Base-by-base conservation (phyloP, 2,329 filamentous ascomycete species). In the Clonostachys rosea region DNA sequence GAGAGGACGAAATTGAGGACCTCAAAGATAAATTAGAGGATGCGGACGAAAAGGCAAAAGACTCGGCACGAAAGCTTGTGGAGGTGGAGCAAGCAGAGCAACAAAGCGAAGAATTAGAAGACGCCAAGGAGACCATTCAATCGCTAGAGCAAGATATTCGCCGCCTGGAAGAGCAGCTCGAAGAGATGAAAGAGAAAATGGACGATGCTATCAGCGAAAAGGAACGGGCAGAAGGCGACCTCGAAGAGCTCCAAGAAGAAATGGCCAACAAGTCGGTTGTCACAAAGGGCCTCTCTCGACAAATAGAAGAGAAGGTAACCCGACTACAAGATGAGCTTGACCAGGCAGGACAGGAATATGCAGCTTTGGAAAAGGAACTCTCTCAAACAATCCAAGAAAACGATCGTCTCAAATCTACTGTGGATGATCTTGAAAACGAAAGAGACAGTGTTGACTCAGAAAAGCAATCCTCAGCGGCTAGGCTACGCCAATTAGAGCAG, bases 241-340 rank as follows among this genome's bases (percentile, higher is more conserved):
- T 86, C 14, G 75, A 83, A 55, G 81, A 86, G 57, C 72, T 91
- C 20, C 86, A 88, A 51, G 85, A 89, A 46, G 87, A 91, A 56
- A 81, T 91, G 76, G 78, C 86, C 18, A 85, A 91, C 65, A 91
- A 90, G 56, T 91, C 87, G 0, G 77, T 90, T 36, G 81, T 82
- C 46, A 87, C 86, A 12, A 90, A 87, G 59, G 86, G 85, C 3
- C 73, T 89, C 9, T 87, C 82, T 45, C 79, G 86, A 34, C 87
- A 91, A 64, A 76, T 89, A 16, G 86, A 91, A 57, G 86, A 89
- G 54, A 89, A 83, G 62, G 69, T 82, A 9, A 68, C 73, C 45
- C 81, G 81, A 34, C 68, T 91, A 10, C 85, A 91, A 54, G 70
- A 78, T 42, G 86, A 91, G 48, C 67, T 89, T 6, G 78, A 81